Evolutionary conservation across 495 filamentous ascomycete species (phyloP), one percentile per base, ranked within the genome.

Genomic region (Glutinoglossum americanum): DNA sequence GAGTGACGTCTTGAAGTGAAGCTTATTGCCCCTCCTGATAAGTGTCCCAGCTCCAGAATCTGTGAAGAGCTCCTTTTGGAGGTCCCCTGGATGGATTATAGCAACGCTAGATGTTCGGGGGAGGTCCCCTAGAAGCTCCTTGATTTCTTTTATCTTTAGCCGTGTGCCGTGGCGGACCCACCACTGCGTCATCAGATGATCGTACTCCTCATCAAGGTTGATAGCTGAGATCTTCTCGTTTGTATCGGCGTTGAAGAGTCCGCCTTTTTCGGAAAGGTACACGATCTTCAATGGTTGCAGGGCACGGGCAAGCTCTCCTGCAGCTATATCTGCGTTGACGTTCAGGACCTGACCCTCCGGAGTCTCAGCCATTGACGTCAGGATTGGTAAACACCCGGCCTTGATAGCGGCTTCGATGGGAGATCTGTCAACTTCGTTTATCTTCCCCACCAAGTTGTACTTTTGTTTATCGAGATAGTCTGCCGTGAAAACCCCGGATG

Each of bases 101-200:
- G 92, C 92, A 57, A 98, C 93, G 64, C 89, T 95, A 45, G 92
- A 94, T 11, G 88, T 85, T 63, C 87, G 79, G 41, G 92, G 92
- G 11, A 98, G 78, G 28, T 84, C 81, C 57, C 83, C 83, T 54
- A 98, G 74, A 9, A 98, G 78, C 21, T 92, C 85, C 74, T 96
- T 96, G 72, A 95, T 94, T 73, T 98, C 90, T 71, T 90, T 93
- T 71, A 98, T 96, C 84, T 98, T 98, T 57, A 96, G 73, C 62
- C 89, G 81, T 45, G 92, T 98, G 33, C 92, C 92, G 70, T 94
- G 92, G 61, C 84, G 83, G 66, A 94, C 93, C 92, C 92, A 98
- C 67, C 85, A 81, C 71, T 96, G 89, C 51, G 76, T 80, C 90
- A 98, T 95, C 63, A 96, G 75, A 66, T 88, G 77, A 17, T 94